phyloP scores from a whole-genome alignment of 768 basidiomycete species.

The Auriculariales sp. region DNA sequence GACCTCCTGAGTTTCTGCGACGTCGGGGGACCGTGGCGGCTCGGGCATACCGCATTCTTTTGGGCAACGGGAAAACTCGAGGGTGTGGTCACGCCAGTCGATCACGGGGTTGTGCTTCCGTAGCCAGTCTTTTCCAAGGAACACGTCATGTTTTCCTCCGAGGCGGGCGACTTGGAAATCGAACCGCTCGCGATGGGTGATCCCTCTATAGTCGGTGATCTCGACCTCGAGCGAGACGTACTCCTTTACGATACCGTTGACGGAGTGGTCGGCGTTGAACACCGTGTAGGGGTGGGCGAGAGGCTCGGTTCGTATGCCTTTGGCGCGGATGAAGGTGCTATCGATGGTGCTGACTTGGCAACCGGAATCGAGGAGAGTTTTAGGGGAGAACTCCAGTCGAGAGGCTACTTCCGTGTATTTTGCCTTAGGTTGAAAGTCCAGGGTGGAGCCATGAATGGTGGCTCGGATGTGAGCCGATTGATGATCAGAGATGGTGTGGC shows the following conservation, averaged over 20 bases:
- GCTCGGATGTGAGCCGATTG: too few relatives aligned
- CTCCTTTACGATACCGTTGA: not conserved
- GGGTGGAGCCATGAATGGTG: too few relatives aligned
- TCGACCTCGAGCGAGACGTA: not conserved
- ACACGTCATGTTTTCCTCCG: not conserved
- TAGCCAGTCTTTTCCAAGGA: not conserved
- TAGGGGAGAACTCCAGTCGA: too few relatives aligned
- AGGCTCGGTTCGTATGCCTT: not conserved
- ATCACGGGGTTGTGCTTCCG: not conserved
- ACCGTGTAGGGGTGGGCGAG: not conserved
- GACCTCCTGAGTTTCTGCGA: not conserved
- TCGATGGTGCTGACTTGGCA: too few relatives aligned
- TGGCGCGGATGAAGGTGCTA: too few relatives aligned
- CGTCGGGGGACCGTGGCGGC: too few relatives aligned
- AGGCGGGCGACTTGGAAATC: not conserved
- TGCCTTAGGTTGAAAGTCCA: too few relatives aligned
- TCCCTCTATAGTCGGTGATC: not conserved
- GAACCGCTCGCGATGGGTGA: not conserved
- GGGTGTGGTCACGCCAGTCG: not conserved
- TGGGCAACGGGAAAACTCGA: not conserved
- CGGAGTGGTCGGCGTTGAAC: not conserved
- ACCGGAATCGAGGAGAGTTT: too few relatives aligned
- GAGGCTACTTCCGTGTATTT: too few relatives aligned
- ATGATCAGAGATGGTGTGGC: too few relatives aligned
- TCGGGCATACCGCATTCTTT: not conserved